These are phyloP conservation scores for Diutina mesorugosa DNA, from an alignment of 1,139 yeast genomes.

Conservation along the genomic window DNA sequence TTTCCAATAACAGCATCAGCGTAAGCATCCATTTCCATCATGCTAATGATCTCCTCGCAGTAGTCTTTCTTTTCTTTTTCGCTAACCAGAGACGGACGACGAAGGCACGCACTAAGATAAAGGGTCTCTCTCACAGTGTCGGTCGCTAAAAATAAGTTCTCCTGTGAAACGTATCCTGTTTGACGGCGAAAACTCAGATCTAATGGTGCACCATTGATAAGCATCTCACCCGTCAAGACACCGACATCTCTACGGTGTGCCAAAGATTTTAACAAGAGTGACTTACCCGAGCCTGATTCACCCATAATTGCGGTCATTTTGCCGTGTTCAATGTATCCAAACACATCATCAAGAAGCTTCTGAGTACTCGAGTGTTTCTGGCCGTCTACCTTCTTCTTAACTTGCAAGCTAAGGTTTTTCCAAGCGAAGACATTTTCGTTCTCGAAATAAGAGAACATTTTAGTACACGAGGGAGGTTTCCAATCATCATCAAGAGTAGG, in stretches of 20 bases:
- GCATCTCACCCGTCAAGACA: constrained; percentile 50
- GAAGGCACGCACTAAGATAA: constrained; percentile 45
- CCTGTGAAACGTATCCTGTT: constrained; percentile 58
- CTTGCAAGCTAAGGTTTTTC: constrained; percentile 24
- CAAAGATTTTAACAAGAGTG: constrained; percentile 45
- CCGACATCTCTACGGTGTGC: constrained; percentile 50
- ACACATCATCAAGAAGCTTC: constrained; percentile 35
- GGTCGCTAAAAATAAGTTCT: constrained; percentile 45
- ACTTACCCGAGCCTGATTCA: constrained; percentile 61
- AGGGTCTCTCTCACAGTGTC: constrained; percentile 51
- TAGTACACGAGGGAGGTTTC: neutral
- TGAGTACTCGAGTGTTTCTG: constrained; percentile 10
- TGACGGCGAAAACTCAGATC: constrained; percentile 33
- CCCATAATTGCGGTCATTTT: constrained; percentile 56
- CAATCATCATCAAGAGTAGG: constrained; percentile 7
- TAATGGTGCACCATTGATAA: constrained; percentile 44
- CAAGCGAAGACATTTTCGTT: constrained; percentile 26
- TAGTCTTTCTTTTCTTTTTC: constrained; percentile 11
- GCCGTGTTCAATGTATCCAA: constrained; percentile 59
- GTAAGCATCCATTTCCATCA: constrained; percentile 46
- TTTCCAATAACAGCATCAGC: constrained; percentile 55
- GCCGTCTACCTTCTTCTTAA: constrained; percentile 6
- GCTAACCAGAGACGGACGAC: constrained; percentile 33
- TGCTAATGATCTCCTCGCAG: constrained; percentile 42
- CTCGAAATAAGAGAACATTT: neutral